phyloP scores from a whole-genome alignment of 108 stramenopile species.

The Nitzschia inconspicua region DNA sequence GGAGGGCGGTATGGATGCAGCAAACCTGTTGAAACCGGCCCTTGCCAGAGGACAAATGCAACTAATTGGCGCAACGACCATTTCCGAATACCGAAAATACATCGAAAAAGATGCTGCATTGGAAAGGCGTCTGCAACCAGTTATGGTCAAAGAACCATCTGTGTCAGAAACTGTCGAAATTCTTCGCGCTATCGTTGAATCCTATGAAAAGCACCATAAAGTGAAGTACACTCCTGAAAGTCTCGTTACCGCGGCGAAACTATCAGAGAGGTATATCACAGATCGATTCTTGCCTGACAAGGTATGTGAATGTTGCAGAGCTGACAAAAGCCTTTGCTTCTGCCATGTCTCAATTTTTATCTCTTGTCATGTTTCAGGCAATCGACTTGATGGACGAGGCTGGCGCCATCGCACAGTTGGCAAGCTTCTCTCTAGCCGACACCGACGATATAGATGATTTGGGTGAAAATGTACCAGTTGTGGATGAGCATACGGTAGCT shows the following conservation, averaged over 20 bases:
- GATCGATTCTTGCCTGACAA: constrained; percentile 89
- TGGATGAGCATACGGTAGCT: constrained; percentile 68
- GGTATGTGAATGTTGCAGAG: constrained; percentile 10
- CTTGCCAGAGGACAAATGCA: constrained; percentile 80
- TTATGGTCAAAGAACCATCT: constrained; percentile 81
- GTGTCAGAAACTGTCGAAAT: constrained; percentile 74
- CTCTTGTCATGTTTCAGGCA: not conserved
- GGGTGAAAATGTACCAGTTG: constrained; percentile 29
- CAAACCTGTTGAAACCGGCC: constrained; percentile 90
- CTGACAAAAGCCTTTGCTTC: constrained; percentile 23
- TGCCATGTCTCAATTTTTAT: too few relatives aligned
- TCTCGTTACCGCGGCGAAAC: constrained; percentile 61
- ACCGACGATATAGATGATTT: constrained; percentile 22
- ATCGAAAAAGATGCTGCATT: constrained; percentile 92
- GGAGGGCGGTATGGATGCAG: constrained; percentile 90
- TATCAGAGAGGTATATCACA: constrained; percentile 73
- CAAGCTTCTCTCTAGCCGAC: constrained; percentile 27
- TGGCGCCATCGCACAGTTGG: constrained; percentile 89
- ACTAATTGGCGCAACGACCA: constrained; percentile 90
- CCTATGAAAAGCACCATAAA: constrained; percentile 74
- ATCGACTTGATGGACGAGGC: constrained; percentile 98
- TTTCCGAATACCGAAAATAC: constrained; percentile 87
- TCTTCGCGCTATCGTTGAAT: constrained; percentile 60
- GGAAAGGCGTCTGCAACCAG: constrained; percentile 85
- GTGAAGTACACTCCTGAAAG: constrained; percentile 62